Evolutionary conservation across 805 yeast genomes (phyloP).

Genomic region (Starmerella bombi): DNA sequence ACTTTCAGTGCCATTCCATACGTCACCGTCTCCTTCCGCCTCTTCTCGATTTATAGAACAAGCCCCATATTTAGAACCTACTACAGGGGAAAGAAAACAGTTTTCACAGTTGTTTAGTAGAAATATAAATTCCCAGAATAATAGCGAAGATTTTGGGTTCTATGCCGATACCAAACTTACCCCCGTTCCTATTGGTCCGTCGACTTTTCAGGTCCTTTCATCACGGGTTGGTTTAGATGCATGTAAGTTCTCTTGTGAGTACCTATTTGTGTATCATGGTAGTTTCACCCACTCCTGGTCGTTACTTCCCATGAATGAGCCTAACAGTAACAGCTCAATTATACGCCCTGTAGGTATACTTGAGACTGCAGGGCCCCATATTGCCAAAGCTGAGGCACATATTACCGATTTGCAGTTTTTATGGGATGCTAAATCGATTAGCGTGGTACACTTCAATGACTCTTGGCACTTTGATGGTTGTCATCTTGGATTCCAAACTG

Average conservation of each 20-base stretch:
- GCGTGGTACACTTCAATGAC: conserved; percentile 9
- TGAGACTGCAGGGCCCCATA: conserved; percentile 15
- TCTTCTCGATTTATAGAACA: too few species aligned
- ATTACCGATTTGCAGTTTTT: conserved; percentile 18
- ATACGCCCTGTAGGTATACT: conserved; percentile 21
- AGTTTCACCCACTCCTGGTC: conserved; percentile 22
- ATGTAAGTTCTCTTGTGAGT: conserved; percentile 10
- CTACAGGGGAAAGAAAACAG: too few species aligned
- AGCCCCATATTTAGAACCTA: too few species aligned
- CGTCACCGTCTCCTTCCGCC: too few species aligned
- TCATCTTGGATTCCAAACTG: conserved; percentile 16
- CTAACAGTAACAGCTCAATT: background rate
- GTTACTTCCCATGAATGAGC: conserved; percentile 13
- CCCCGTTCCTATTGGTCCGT: conserved; percentile 13
- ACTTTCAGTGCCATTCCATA: too few species aligned
- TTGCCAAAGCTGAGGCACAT: conserved; percentile 11
- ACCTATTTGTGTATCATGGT: conserved; percentile 22
- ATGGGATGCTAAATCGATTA: conserved; percentile 5
- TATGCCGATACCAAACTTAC: conserved; percentile 14
- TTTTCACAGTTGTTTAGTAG: too few species aligned
- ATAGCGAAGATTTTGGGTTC: too few species aligned
- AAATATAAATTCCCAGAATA: too few species aligned
- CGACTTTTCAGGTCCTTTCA: conserved; percentile 19
- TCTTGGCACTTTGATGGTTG: conserved; percentile 9
- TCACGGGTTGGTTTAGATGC: conserved; percentile 7